A percentile compares a stretch with the other conserved stretches of the same genome.
phyloP scores from a whole-genome alignment of 768 basidiomycete genomes.

The Boletus fagicola region DNA sequence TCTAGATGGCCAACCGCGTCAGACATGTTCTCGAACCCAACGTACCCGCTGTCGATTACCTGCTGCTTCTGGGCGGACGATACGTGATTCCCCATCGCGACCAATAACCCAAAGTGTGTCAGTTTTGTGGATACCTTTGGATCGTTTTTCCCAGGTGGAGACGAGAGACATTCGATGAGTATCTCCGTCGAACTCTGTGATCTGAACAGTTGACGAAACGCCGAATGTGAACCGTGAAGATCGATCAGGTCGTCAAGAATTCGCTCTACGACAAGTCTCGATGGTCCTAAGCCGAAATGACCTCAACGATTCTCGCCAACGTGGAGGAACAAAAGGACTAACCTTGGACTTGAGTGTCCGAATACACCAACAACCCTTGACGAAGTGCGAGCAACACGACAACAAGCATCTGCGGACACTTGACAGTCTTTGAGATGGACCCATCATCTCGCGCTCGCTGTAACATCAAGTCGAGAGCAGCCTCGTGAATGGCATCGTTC shows the following conservation, averaged over 20 bases:
- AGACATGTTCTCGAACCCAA: slow-evolving; percentile 1
- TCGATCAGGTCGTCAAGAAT: slow-evolving; percentile 68
- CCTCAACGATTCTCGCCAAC: background rate
- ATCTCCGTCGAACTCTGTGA: slow-evolving; percentile 67
- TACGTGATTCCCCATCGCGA: slow-evolving; percentile 64
- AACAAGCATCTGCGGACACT: slow-evolving; percentile 69
- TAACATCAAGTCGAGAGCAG: slow-evolving; percentile 67
- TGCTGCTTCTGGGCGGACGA: slow-evolving; percentile 69
- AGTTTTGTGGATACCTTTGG: slow-evolving; percentile 58
- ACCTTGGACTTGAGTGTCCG: slow-evolving; percentile 22
- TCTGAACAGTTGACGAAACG: slow-evolving; percentile 71
- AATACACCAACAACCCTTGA: slow-evolving; percentile 44
- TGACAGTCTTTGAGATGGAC: slow-evolving; percentile 33
- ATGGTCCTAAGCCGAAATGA: slow-evolving; percentile 20
- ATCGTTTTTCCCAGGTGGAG: slow-evolving; percentile 23
- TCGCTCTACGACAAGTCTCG: slow-evolving; percentile 18
- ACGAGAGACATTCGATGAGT: slow-evolving; percentile 66
- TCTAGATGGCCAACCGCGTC: slow-evolving; percentile 33
- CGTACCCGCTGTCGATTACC: slow-evolving; percentile 39
- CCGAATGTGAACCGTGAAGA: slow-evolving; percentile 59
- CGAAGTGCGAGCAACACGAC: slow-evolving; percentile 70
- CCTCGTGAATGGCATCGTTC: slow-evolving; percentile 63
- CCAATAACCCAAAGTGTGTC: slow-evolving; percentile 63
- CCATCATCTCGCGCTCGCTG: slow-evolving; percentile 36
- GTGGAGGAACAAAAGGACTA: background rate